Evolutionary conservation across 1,284 basidiomycete species (phyloP).

Genomic region (Phellinidium pouzarii): DNA sequence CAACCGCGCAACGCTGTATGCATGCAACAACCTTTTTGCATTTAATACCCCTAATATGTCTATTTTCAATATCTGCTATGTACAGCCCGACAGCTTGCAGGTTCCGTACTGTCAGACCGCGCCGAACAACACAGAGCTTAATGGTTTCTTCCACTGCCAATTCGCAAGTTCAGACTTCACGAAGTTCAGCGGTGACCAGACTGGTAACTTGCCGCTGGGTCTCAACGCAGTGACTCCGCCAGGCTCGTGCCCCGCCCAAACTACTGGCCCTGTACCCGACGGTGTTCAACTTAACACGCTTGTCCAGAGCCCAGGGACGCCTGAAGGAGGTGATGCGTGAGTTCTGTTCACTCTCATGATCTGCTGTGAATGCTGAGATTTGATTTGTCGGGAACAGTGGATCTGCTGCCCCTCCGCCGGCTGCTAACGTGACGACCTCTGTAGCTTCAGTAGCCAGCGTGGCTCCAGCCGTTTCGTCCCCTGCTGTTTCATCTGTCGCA

Average conservation of each 20-base stretch:
- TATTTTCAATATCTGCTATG: not conserved
- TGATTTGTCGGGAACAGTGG: conserved; percentile 3
- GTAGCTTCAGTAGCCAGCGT: too few relatives aligned
- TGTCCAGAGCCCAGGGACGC: conserved; percentile 24
- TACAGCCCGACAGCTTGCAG: conserved; percentile 30
- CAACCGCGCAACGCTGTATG: conserved; percentile 46
- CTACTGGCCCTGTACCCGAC: conserved; percentile 30
- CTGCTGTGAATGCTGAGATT: not conserved
- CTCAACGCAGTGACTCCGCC: conserved; percentile 29
- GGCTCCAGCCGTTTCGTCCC: not conserved
- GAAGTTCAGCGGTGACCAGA: conserved; percentile 29
- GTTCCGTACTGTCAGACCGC: conserved; percentile 37
- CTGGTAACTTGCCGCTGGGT: conserved; percentile 36
- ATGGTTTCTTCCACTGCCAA: conserved; percentile 39
- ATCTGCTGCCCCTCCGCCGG: not conserved
- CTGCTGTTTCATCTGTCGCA: conserved; percentile 34
- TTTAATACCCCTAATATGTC: not conserved
- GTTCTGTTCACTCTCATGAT: not conserved
- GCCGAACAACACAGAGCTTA: conserved; percentile 34
- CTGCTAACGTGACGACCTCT: not conserved
- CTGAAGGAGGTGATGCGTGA: conserved; percentile 19
- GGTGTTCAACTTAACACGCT: conserved; percentile 23
- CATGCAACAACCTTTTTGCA: not conserved
- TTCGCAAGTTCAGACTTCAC: conserved; percentile 30
- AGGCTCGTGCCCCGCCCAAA: conserved; percentile 36